Evolutionary conservation across 306 rosid species (phyloP), one percentile per base, ranked within the genome.

Genomic region (Ormosia semicastrata): DNA sequence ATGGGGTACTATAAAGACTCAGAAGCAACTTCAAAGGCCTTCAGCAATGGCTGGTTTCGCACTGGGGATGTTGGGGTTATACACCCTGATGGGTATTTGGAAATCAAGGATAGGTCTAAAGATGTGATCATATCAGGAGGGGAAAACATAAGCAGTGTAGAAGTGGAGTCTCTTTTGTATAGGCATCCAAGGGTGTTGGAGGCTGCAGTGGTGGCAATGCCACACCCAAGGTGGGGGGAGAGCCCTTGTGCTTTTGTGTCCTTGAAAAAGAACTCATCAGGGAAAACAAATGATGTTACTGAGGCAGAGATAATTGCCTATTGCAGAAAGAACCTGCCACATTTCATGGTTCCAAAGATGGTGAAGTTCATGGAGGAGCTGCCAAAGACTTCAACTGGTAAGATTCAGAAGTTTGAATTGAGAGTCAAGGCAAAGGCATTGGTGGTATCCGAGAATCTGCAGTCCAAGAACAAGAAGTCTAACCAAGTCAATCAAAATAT

Each of bases 131-230:
- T 93, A 12, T 93, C 98, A 0, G 99, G 99, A 0, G 99, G 99
- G 0, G 99, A 95, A 82, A 95, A 95, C 62, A 92, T 95, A 1
- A 91, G 96, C 70, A 93, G 98, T 36, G 96, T 95, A 1, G 98
- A 95, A 68, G 81, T 95, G 6, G 98, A 95, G 72, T 80, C 44
- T 1, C 71, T 92, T 17, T 77, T 95, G 14, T 93, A 95, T 41
- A 73, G 75, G 6, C 98, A 95, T 49, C 98, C 98, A 0, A 71
- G 40, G 58, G 90, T 95, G 36, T 24, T 84, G 52, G 99, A 95
- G 73, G 99, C 93, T 0, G 97, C 98, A 0, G 98, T 90, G n/a
- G 99, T 95, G 33, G 99, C 99, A 52, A 90, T 93, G 97, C 97
- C 98, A 0, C 97, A 95, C 15, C 87, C 89, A 0, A 89, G 81